Evolutionary conservation across 371 early-diverging fungal species (phyloP), one percentile per base, ranked within the genome.

Genomic region (Apophysomyces elegans): DNA sequence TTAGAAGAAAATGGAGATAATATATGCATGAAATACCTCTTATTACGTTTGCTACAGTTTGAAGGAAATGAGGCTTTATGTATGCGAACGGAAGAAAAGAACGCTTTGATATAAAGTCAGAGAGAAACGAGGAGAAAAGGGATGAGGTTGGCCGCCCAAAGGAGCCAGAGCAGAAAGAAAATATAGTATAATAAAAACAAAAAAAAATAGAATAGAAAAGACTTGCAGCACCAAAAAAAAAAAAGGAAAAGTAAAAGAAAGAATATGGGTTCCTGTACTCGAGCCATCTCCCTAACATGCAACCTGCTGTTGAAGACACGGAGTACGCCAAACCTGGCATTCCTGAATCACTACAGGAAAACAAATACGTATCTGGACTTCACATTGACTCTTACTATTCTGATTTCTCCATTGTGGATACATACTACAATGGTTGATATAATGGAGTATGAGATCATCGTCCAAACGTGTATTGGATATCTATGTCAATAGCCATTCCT

Each of bases 51-150:
- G 26, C 26, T 50, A 50, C 50, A 50, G 21, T 9, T 18, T 50
- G 21, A 18, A 45, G n/a, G 21, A 50, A 50, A 50, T 18, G n/a
- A 5, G 21, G 21, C 9, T 50, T n/a, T 50, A 18, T 14, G 16
- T 50, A 50, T 50, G 9, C 1, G 18, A 46, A 18, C 9, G 9
- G 21, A 50, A 50, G 9, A 50, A 50, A 50, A 50, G 9, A 50
- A 26, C 50, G 50, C 50, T 50, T 50, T 50, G 50, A 50, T 50
- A 50, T 50, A 50, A 50, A 21, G 21, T 18, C 6, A 50, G 21
- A 18, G 7, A 7, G 50, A 50, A 50, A 18, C 5, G 50, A 50
- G 50, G 50, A 50, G 50, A 21, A 50, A 50, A 50, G 50, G 50
- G 50, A 50, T 50, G 50, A 21, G 50, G 21, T n/a, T 18, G 50